Conservation (phyloP, 192 early-diverging fungal species). For the Podila verticillata region DNA sequence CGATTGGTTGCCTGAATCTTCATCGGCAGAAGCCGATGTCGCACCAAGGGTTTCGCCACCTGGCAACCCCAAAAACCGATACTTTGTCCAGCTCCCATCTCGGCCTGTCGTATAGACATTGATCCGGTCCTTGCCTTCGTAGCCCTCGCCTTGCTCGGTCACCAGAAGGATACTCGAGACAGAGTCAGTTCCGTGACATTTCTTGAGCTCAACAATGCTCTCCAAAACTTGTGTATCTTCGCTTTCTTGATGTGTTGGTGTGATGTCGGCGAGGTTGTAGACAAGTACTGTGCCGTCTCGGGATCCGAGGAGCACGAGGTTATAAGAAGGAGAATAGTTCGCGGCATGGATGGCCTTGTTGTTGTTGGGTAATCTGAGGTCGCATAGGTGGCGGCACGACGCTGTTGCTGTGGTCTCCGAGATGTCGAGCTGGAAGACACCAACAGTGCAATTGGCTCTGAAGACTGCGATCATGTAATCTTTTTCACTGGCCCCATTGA, state of each 20-base stretch:
- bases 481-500: background rate
- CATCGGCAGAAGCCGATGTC: background rate
- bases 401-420: background rate
- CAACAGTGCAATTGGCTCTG: conserved; percentile 47
- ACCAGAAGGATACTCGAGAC: conserved; percentile 48
- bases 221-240: background rate
- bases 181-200: conserved; percentile 41
- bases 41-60: conserved; percentile 24
- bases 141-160: conserved; percentile 31
- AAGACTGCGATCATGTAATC: conserved; percentile 36
- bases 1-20: background rate
- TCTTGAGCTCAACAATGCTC: conserved; percentile 18
- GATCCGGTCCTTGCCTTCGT: conserved; percentile 48
- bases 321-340: conserved; percentile 29
- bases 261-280: conserved; percentile 16
- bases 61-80: conserved; percentile 50
- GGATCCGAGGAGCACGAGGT: conserved; percentile 36
- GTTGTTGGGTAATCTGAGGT: conserved; percentile 37
- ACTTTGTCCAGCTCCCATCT: conserved; percentile 70
- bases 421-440: conserved; percentile 24
- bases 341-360: conserved; percentile 51
- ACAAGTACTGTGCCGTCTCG: conserved; percentile 32
- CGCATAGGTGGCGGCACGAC: conserved; percentile 22
- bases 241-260: background rate
- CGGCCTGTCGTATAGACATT: conserved; percentile 69